Evolutionary conservation across 2,329 filamentous ascomycete species (phyloP).

Genomic region (Penicillium sp.): DNA sequence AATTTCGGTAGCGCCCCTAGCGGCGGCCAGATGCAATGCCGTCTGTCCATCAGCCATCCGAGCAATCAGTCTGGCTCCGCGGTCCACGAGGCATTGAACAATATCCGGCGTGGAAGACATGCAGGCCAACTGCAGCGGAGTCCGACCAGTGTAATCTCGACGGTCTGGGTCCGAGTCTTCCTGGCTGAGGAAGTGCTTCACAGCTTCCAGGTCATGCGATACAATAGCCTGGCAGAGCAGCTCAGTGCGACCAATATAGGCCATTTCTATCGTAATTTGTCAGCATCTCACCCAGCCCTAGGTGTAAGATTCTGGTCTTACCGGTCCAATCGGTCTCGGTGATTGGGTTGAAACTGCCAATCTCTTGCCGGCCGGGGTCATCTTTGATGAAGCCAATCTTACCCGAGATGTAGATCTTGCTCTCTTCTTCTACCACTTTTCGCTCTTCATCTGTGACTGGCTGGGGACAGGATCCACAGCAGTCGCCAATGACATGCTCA

Average conservation of each 20-base stretch:
- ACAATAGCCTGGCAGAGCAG: constrained; percentile 80
- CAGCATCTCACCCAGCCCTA: background rate
- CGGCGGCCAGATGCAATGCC: constrained; percentile 78
- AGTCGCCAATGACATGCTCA: constrained; percentile 75
- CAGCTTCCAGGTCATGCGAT: constrained; percentile 68
- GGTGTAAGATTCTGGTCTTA: constrained; percentile 10
- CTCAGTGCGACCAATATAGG: constrained; percentile 78
- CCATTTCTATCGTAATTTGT: constrained; percentile 63
- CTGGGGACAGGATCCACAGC: constrained; percentile 75
- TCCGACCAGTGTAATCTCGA: constrained; percentile 76
- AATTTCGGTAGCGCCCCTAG: constrained; percentile 68
- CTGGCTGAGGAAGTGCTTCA: constrained; percentile 69
- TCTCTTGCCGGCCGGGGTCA: constrained; percentile 75
- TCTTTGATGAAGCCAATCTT: constrained; percentile 74
- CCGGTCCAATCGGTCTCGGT: constrained; percentile 80
- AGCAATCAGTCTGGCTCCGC: constrained; percentile 71
- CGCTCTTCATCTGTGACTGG: constrained; percentile 71
- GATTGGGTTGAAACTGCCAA: constrained; percentile 75
- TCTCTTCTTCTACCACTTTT: constrained; percentile 70
- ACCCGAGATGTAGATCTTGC: constrained; percentile 75
- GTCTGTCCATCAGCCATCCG: constrained; percentile 78
- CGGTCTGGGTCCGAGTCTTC: constrained; percentile 70
- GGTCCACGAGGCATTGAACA: constrained; percentile 70
- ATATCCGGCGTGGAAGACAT: constrained; percentile 69
- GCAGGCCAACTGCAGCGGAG: constrained; percentile 75